These are phyloP conservation scores for Papiliotrema laurentii DNA, from an alignment of 1,284 basidiomycete genomes.

Conservation along the genomic window DNA sequence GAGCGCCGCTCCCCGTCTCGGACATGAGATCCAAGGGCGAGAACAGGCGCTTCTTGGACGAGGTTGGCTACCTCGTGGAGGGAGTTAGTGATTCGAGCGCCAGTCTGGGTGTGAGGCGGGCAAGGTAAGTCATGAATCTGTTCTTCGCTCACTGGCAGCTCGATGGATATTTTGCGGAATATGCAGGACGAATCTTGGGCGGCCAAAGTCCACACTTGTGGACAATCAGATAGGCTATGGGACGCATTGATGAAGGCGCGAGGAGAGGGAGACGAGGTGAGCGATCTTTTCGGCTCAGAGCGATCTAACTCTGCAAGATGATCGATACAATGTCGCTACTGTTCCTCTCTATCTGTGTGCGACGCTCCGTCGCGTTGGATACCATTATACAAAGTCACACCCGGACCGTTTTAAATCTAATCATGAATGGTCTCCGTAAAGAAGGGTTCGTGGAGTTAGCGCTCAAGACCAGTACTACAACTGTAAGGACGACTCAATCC, in stretches of 20 bases:
- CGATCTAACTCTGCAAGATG: neutral
- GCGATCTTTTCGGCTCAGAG: neutral
- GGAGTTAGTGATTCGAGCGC: slow-evolving; percentile 22
- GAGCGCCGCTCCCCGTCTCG: slow-evolving; percentile 34
- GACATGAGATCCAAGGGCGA: slow-evolving; percentile 45
- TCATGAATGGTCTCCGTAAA: neutral
- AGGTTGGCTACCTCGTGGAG: slow-evolving; percentile 37
- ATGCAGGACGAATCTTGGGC: slow-evolving; percentile 38
- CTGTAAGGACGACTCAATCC: too few species aligned
- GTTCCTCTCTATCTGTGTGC: slow-evolving; percentile 19
- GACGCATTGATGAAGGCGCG: slow-evolving; percentile 14
- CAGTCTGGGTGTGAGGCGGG: slow-evolving; percentile 17
- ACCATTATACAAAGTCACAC: slow-evolving; percentile 13
- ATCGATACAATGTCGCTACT: slow-evolving; percentile 16
- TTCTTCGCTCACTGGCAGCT: slow-evolving; percentile 14
- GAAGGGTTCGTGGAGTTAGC: neutral
- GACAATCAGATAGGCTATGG: slow-evolving; percentile 37
- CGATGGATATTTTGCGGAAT: slow-evolving; percentile 36
- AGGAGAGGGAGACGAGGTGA: slow-evolving; percentile 24
- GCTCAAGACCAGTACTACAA: neutral
- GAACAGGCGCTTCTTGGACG: slow-evolving; percentile 44
- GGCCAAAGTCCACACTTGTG: slow-evolving; percentile 34
- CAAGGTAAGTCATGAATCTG: slow-evolving; percentile 23
- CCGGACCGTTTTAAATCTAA: neutral
- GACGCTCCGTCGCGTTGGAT: slow-evolving; percentile 14